Percentiles rank a stretch among this genome's conserved stretches.
Evolutionary conservation across 1,284 basidiomycete genomes (phyloP).

Genomic region (Pseudozyma thailandica): DNA sequence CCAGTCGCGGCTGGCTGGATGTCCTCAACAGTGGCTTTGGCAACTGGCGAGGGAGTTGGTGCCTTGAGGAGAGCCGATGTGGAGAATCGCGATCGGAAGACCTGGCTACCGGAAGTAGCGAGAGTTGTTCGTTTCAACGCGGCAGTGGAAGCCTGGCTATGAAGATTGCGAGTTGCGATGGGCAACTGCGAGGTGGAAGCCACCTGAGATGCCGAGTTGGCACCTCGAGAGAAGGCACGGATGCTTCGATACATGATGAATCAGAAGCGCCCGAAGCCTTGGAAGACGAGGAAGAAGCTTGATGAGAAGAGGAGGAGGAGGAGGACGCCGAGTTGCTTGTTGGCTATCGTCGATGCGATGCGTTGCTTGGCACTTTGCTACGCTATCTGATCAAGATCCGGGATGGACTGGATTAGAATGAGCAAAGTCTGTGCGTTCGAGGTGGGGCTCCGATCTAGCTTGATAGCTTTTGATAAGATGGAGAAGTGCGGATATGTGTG

Average conservation of each 20-base stretch:
- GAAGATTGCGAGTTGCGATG: slow-evolving; percentile 29
- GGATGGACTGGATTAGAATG: slow-evolving; percentile 2
- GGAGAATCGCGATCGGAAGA: slow-evolving; percentile 50
- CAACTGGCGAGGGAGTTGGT: slow-evolving; percentile 41
- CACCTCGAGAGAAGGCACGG: slow-evolving; percentile 38
- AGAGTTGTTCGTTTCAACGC: slow-evolving; percentile 29
- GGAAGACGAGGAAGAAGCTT: neutral
- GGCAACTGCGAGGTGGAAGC: slow-evolving; percentile 40
- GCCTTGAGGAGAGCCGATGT: slow-evolving; percentile 38
- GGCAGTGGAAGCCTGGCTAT: slow-evolving; percentile 22
- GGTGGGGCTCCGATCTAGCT: neutral
- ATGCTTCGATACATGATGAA: slow-evolving; percentile 48
- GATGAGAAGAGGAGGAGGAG: slow-evolving; percentile 3
- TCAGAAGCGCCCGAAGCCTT: slow-evolving; percentile 7
- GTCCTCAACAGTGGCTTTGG: slow-evolving; percentile 50
- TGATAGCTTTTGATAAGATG: slow-evolving; percentile 11
- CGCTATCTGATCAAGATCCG: slow-evolving; percentile 23
- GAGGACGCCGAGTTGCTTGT: neutral
- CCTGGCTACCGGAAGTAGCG: slow-evolving; percentile 29
- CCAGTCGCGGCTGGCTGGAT: slow-evolving; percentile 57
- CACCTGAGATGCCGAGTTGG: slow-evolving; percentile 40
- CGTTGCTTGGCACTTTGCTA: slow-evolving; percentile 1
- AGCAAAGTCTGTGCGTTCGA: slow-evolving; percentile 21
- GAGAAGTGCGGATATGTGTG: slow-evolving; percentile 28
- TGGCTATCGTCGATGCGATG: slow-evolving; percentile 4